Conservation (phyloP, 805 yeast genomes). For the Grigorovia transvaalensis region DNA sequence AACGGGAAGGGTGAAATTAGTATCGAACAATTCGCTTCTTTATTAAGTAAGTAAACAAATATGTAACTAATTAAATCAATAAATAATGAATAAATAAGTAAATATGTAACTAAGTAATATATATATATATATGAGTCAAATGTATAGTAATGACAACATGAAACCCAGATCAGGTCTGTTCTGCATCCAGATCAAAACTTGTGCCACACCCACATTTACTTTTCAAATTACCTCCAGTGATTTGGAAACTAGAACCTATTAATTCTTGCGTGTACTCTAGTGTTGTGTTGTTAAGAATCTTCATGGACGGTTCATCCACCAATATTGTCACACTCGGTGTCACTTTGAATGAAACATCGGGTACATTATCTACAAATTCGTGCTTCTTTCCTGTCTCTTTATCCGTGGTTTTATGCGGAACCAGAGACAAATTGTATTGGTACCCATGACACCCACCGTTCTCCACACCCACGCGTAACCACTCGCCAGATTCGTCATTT, state of each 20-base stretch:
- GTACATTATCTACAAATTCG: constrained; percentile 24
- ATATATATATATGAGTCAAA: neutral
- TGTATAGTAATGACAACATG: too few species aligned
- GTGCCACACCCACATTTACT: constrained; percentile 79
- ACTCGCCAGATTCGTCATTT: constrained; percentile 26
- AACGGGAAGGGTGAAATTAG: constrained; percentile 94
- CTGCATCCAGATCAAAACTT: constrained; percentile 56
- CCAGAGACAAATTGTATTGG: constrained; percentile 70
- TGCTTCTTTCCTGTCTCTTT: constrained; percentile 4
- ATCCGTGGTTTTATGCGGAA: constrained; percentile 29
- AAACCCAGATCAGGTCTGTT: neutral
- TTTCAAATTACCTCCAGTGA: constrained; percentile 81
- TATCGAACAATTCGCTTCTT: constrained; percentile 87
- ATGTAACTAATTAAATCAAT: neutral
- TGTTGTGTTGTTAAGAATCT: constrained; percentile 73
- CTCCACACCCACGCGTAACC: constrained; percentile 68
- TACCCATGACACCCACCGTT: constrained; percentile 99
- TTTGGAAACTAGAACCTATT: constrained; percentile 89
- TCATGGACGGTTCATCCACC: constrained; percentile 71
- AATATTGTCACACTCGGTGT: constrained; percentile 50
- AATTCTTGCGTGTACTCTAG: constrained; percentile 85
- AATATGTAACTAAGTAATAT: neutral
- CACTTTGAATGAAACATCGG: constrained; percentile 15
- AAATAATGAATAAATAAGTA: neutral
- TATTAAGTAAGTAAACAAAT: constrained; percentile 53